phyloP scores from a whole-genome alignment of 2,329 filamentous ascomycete species.

The Colletotrichum sansevieriae region DNA sequence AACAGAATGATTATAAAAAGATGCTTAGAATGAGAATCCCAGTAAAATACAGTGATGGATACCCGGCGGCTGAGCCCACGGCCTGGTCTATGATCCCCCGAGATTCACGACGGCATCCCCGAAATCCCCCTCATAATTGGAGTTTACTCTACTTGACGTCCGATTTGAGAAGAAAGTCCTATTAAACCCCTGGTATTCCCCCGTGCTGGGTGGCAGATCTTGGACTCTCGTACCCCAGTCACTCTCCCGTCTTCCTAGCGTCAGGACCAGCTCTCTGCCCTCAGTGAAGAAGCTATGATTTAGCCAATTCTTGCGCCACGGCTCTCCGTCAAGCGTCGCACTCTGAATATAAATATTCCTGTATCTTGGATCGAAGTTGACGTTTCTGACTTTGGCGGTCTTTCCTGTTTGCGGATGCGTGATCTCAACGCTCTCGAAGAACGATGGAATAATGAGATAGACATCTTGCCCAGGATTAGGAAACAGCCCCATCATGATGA shows the following conservation, averaged over 20 bases:
- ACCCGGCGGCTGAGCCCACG: background rate
- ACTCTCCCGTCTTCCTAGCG: conserved; percentile 72
- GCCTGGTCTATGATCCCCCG: background rate
- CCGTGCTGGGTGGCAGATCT: conserved; percentile 73
- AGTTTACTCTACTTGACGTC: conserved; percentile 8
- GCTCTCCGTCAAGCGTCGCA: conserved; percentile 70
- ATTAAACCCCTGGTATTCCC: conserved; percentile 53
- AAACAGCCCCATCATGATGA: conserved; percentile 79
- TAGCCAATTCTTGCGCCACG: conserved; percentile 76
- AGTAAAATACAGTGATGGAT: too few relatives aligned
- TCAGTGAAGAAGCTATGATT: conserved; percentile 76
- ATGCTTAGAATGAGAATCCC: too few relatives aligned
- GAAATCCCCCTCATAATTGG: conserved; percentile 21
- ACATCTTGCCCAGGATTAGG: conserved; percentile 77
- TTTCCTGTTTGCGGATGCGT: conserved; percentile 70
- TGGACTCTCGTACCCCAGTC: conserved; percentile 70
- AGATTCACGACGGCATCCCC: background rate
- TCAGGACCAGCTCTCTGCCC: conserved; percentile 74
- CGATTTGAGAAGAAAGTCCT: conserved; percentile 36
- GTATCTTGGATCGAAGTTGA: conserved; percentile 73
- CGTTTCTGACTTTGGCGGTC: conserved; percentile 69
- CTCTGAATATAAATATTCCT: conserved; percentile 74
- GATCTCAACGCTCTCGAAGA: conserved; percentile 72
- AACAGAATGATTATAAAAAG: too few relatives aligned
- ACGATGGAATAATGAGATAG: conserved; percentile 79